Evolutionary conservation across 2,329 filamentous ascomycete genomes (phyloP), one percentile per base, ranked within the genome.

Genomic region (Pyricularia sp.): DNA sequence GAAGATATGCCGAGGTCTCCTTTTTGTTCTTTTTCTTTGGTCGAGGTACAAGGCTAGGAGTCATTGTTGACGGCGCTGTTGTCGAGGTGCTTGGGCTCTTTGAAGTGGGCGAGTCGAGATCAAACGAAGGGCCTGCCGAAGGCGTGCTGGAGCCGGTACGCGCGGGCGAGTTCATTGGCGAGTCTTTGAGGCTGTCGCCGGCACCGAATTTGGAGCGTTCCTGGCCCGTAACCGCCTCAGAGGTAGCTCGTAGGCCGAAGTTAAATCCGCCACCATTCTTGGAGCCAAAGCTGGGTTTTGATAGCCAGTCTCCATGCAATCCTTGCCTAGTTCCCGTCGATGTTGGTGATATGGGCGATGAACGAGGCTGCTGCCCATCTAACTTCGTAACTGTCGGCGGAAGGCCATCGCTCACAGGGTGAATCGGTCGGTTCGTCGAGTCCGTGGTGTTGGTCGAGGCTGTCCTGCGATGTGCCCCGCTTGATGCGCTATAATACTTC

Each of bases 1-100:
- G 88, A 22, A 88, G 90, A 75, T 97, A 99, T 0, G 94, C 94
- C 71, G 93, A 97, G 0, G 94, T 99, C 66, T 91, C 88, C 74
- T 97, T 96, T 79, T 99, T 99, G 63, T 87, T 85, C 76, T 93
- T 93, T 82, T 88, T 82, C 71, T 82, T 75, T 70, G 63, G 78
- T 70, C 78, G 75, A 72, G 79, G 77, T 5, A 28, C 53, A 57
- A 57, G 53, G 8, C 13, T 57, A 28, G 53, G 53, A 9, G 53
- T 57, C 53, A 57, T 57, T 57, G 53, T 28, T 73, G 77, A 81
- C 30, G 78, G 74, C 3, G 80, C 75, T 3, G 82, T 82, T 4
- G 77, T 74, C 6, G 76, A 73, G 2, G 81, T 79, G 68, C 78
- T 81, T 4, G 82, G 79, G 67, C 80, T 84, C 73, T 84, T 87